A percentile compares a stretch with the other conserved stretches of the same genome.
These are phyloP conservation scores for Pseudocercospora ulei DNA, from an alignment of 2,329 filamentous ascomycete genomes.

Conservation along the genomic window DNA sequence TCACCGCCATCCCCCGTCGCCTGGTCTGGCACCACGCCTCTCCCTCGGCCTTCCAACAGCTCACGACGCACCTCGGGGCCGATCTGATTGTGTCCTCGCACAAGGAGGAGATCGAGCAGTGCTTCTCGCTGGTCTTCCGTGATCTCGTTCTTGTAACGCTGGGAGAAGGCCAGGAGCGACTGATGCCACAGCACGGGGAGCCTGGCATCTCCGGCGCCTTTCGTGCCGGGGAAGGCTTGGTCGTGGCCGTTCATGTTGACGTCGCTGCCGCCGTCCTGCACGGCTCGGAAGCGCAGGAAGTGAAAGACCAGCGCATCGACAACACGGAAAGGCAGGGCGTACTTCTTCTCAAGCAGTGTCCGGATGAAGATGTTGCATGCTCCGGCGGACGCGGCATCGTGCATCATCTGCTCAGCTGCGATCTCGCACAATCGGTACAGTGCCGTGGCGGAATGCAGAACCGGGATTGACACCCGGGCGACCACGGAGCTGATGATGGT, in stretches of 20 bases:
- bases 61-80: conserved; percentile 86
- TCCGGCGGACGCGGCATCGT: conserved; percentile 74
- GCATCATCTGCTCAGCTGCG: conserved; percentile 75
- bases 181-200: conserved; percentile 96
- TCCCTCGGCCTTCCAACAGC: conserved; percentile 73
- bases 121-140: conserved; percentile 91
- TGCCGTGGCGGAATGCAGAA: conserved; percentile 84
- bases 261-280: conserved; percentile 50
- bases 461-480: conserved; percentile 72
- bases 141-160: conserved; percentile 90
- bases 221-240: conserved; percentile 27
- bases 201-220: conserved; percentile 42
- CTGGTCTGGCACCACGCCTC: conserved; percentile 62
- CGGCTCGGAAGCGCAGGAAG: conserved; percentile 76
- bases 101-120: conserved; percentile 73
- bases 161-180: conserved; percentile 80
- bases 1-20: conserved; percentile 55
- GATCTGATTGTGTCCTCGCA: conserved; percentile 76
- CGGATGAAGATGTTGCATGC: conserved; percentile 94
- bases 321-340: conserved; percentile 88
- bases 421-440: conserved; percentile 90
- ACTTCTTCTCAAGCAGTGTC: conserved; percentile 88
- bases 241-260: conserved; percentile 48
- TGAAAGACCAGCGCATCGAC: conserved; percentile 93
- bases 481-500: conserved; percentile 84